Conservation (phyloP, 1,284 basidiomycete genomes). For the Trichosporon inkin region DNA sequence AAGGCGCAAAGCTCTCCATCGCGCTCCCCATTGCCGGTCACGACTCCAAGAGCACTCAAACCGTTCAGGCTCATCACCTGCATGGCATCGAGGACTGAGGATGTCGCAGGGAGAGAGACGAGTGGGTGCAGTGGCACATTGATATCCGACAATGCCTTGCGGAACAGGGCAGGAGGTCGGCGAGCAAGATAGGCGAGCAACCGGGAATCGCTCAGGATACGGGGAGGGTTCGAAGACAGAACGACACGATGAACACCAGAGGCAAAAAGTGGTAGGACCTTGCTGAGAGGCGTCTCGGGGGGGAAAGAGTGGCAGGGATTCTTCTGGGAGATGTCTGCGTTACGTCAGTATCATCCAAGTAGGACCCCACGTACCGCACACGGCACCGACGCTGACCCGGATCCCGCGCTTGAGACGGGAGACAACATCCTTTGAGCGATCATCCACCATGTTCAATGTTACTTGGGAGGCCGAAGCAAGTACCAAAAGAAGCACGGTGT, state of each 20-base stretch:
- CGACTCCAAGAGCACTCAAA: constrained; percentile 34
- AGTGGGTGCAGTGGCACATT: constrained; percentile 33
- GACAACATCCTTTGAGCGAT: constrained; percentile 24
- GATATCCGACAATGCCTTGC: constrained; percentile 23
- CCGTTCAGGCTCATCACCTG: constrained; percentile 39
- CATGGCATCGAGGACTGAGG: constrained; percentile 42
- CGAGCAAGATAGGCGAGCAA: constrained; percentile 33
- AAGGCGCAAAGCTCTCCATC: constrained; percentile 20
- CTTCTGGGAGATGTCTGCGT: constrained; percentile 38
- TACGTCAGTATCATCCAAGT: neutral
- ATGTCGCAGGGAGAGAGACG: constrained; percentile 31
- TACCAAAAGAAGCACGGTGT: constrained; percentile 38
- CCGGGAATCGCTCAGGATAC: constrained; percentile 27
- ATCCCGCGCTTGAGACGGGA: constrained; percentile 21
- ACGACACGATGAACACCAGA: constrained; percentile 39
- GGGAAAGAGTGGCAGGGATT: constrained; percentile 33
- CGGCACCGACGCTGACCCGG: constrained; percentile 26
- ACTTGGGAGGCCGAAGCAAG: constrained; percentile 27
- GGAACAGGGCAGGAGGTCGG: constrained; percentile 27
- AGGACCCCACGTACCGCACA: constrained; percentile 29
- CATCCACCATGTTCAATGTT: constrained; percentile 17
- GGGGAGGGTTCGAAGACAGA: constrained; percentile 20
- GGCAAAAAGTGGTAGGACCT: constrained; percentile 34
- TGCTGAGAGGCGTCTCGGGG: constrained; percentile 24
- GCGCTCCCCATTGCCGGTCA: constrained; percentile 21